Percentiles rank a stretch among this genome's conserved stretches.
Evolutionary conservation across 2,329 filamentous ascomycete genomes (phyloP).

Genomic region (Epichloe gansuensis): DNA sequence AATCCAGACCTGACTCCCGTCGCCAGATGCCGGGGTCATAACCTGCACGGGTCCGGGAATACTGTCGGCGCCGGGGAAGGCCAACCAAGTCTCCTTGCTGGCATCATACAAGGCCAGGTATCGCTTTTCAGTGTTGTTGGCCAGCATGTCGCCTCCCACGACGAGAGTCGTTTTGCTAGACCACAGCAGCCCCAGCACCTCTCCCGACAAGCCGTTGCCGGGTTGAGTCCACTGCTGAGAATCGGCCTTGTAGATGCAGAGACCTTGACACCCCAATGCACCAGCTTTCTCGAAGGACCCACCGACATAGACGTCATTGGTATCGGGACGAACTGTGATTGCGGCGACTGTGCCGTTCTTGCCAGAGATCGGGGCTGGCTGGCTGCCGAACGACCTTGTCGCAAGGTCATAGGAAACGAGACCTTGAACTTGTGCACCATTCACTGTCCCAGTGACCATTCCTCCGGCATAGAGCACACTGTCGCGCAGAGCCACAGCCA

Average conservation of each 20-base stretch:
- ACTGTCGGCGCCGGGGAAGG: slow-evolving; percentile 44
- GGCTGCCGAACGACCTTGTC: slow-evolving; percentile 48
- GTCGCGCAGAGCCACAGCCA: slow-evolving; percentile 53
- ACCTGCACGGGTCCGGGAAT: slow-evolving; percentile 73
- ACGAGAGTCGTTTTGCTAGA: slow-evolving; percentile 56
- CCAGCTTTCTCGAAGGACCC: slow-evolving; percentile 77
- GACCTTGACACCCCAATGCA: slow-evolving; percentile 63
- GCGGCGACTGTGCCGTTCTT: slow-evolving; percentile 59
- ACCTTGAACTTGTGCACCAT: slow-evolving; percentile 51
- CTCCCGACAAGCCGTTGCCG: slow-evolving; percentile 57
- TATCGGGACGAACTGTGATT: slow-evolving; percentile 59
- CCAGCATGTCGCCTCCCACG: slow-evolving; percentile 61
- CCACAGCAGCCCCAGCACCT: slow-evolving; percentile 65
- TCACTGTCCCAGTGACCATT: slow-evolving; percentile 57
- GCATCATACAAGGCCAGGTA: slow-evolving; percentile 64
- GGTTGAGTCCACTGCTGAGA: slow-evolving; percentile 68
- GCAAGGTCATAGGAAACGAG: slow-evolving; percentile 69
- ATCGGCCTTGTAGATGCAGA: slow-evolving; percentile 67
- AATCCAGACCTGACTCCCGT: slow-evolving; percentile 68
- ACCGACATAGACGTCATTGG: slow-evolving; percentile 68
- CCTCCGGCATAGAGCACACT: slow-evolving; percentile 74
- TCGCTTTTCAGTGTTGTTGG: slow-evolving; percentile 47
- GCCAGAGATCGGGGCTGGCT: slow-evolving; percentile 66
- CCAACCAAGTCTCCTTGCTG: slow-evolving; percentile 51
- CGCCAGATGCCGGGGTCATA: slow-evolving; percentile 59